These are phyloP conservation scores for Fusarium annulatum DNA, from an alignment of 2,329 filamentous ascomycete species.

Conservation along the genomic window DNA sequence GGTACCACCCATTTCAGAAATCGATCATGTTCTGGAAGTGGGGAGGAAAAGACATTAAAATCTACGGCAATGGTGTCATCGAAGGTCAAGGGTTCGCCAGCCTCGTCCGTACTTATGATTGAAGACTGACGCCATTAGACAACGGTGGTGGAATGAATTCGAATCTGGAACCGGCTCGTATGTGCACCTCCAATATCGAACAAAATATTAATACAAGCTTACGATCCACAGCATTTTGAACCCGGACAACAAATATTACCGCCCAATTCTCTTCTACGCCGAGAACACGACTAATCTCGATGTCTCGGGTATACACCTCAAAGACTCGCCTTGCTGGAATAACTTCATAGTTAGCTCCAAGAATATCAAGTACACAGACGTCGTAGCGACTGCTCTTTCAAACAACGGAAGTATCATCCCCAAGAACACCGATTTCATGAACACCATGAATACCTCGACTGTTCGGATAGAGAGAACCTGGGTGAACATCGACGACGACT, in stretches of 20 bases:
- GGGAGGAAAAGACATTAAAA: constrained; percentile 70
- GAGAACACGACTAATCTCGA: constrained; percentile 69
- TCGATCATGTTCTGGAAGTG: constrained; percentile 73
- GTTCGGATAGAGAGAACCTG: constrained; percentile 62
- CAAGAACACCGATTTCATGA: constrained; percentile 73
- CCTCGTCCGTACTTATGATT: fast-evolving
- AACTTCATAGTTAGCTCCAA: constrained; percentile 70
- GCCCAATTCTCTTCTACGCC: constrained; percentile 70
- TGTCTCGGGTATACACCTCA: constrained; percentile 67
- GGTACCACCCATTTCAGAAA: constrained; percentile 56
- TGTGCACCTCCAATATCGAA: background rate
- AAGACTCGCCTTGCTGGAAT: constrained; percentile 72
- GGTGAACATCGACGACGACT: constrained; percentile 69
- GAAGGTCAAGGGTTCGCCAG: constrained; percentile 60
- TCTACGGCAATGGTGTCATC: constrained; percentile 66
- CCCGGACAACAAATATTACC: constrained; percentile 64
- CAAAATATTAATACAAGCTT: background rate
- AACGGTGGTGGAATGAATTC: constrained; percentile 39
- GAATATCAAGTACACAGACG: constrained; percentile 64
- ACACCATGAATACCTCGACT: constrained; percentile 67
- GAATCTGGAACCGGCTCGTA: constrained; percentile 30
- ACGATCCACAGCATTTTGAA: constrained; percentile 54
- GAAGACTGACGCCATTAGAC: background rate
- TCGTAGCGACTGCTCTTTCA: constrained; percentile 65
- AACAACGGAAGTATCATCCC: constrained; percentile 58